Percentiles rank a stretch among this genome's conserved stretches.
phyloP scores from a whole-genome alignment of 2,329 filamentous ascomycete species.

The Clarireedia paspali region DNA sequence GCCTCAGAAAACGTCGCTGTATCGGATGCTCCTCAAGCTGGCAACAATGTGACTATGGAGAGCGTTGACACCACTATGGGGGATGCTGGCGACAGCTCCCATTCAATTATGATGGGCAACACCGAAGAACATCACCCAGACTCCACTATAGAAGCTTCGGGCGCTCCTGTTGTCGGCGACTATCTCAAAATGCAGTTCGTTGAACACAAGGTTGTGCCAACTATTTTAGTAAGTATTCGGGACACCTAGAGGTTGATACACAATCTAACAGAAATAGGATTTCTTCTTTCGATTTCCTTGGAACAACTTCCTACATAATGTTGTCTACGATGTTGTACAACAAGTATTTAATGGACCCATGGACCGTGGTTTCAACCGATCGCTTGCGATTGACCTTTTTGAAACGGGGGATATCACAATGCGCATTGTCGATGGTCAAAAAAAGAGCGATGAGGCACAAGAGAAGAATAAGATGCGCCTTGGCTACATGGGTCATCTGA shows the following conservation, averaged over 20 bases:
- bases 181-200: constrained; percentile 95
- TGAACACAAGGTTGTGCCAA: constrained; percentile 87
- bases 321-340: constrained; percentile 97
- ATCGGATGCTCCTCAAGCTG: constrained; percentile 18
- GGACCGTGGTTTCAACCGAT: constrained; percentile 89
- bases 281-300: constrained; percentile 99
- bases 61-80: constrained; percentile 29
- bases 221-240: constrained; percentile 69
- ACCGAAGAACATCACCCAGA: constrained; percentile 20
- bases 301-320: constrained; percentile 99
- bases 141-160: constrained; percentile 12
- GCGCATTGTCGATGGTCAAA: constrained; percentile 86
- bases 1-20: constrained; percentile 6
- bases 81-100: constrained; percentile 26
- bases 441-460: constrained; percentile 79
- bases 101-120: constrained; percentile 24
- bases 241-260: neutral
- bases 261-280: constrained; percentile 46
- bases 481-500: constrained; percentile 97
- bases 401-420: constrained; percentile 84
- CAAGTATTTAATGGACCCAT: constrained; percentile 98
- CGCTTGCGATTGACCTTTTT: constrained; percentile 85
- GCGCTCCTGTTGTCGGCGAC: constrained; percentile 76
- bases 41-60: constrained; percentile 14
- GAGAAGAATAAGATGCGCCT: constrained; percentile 78